Evolutionary conservation across 805 yeast species (phyloP).

Genomic region (Schizosaccharomyces cryophilus): DNA sequence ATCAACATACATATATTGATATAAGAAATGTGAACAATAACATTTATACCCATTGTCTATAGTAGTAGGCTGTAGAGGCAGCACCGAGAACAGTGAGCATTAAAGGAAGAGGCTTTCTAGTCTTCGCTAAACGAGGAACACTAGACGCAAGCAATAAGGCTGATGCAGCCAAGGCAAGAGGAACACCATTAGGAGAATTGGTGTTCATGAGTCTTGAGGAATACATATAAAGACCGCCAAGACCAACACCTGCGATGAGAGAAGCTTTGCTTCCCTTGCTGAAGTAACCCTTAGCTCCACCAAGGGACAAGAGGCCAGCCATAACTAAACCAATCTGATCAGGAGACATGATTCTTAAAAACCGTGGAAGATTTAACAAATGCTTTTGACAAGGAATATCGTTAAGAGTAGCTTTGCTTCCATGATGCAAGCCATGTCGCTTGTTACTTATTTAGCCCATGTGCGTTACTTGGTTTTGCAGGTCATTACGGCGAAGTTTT

Average conservation of each 20-base stretch:
- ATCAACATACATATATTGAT: background rate
- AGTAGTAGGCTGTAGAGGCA: background rate
- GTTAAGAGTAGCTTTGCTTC: no score
- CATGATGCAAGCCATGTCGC: no score
- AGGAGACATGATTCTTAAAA: background rate
- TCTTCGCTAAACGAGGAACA: background rate
- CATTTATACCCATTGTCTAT: background rate
- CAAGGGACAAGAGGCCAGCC: background rate
- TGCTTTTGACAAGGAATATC: no score
- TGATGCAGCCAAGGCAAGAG: background rate
- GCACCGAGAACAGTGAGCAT: background rate
- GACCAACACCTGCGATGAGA: background rate
- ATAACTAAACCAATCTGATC: background rate
- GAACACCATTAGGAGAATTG: background rate
- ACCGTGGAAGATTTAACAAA: no score
- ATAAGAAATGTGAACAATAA: background rate
- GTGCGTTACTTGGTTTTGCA: no score
- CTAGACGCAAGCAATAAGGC: background rate
- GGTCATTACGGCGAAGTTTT: no score
- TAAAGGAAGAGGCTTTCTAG: background rate
- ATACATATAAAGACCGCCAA: background rate
- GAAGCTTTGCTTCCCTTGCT: background rate
- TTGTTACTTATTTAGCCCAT: no score
- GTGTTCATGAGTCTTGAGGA: background rate
- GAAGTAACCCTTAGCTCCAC: background rate